Percentiles rank a stretch among this genome's conserved stretches.
Conservation (phyloP, 2,329 filamentous ascomycete species). For the Trichophyton benhamiae region DNA sequence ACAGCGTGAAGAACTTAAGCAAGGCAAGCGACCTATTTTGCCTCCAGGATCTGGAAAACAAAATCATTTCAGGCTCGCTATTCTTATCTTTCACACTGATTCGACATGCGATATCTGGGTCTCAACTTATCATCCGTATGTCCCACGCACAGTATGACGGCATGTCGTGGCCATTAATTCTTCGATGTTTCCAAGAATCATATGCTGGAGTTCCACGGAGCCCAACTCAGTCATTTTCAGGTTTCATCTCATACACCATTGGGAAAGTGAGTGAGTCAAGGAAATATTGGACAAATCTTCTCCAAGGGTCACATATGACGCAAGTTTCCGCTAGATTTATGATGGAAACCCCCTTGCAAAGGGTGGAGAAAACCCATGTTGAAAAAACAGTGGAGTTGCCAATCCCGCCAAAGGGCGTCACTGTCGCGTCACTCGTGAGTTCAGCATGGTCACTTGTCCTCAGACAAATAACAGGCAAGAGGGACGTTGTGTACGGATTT, state of each 20-base stretch:
- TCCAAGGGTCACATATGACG: conserved; percentile 3
- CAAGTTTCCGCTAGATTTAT: conserved; percentile 21
- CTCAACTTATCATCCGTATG: conserved; percentile 39
- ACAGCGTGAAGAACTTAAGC: conserved; percentile 27
- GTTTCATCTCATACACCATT: conserved; percentile 5
- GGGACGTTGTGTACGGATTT: conserved; percentile 48
- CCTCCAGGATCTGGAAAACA: not conserved
- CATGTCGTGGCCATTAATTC: conserved; percentile 45
- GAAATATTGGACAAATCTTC: conserved; percentile 6
- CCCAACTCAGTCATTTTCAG: conserved; percentile 9
- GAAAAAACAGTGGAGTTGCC: not conserved
- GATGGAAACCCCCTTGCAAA: not conserved
- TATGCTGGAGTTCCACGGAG: conserved; percentile 24
- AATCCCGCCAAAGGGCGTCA: conserved; percentile 36
- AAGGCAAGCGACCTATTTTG: not conserved
- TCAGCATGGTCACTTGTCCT: conserved; percentile 49
- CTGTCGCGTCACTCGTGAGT: conserved; percentile 46
- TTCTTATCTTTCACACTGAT: not conserved
- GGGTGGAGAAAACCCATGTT: not conserved
- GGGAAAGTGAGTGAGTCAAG: conserved; percentile 1
- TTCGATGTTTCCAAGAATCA: conserved; percentile 44
- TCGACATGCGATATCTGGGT: not conserved
- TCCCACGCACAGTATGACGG: conserved; percentile 54
- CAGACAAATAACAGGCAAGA: conserved; percentile 33
- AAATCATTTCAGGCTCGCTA: not conserved